Percentiles rank a stretch among this genome's conserved stretches.
phyloP scores from a whole-genome alignment of 768 basidiomycete genomes.

The Megacollybia marginata region DNA sequence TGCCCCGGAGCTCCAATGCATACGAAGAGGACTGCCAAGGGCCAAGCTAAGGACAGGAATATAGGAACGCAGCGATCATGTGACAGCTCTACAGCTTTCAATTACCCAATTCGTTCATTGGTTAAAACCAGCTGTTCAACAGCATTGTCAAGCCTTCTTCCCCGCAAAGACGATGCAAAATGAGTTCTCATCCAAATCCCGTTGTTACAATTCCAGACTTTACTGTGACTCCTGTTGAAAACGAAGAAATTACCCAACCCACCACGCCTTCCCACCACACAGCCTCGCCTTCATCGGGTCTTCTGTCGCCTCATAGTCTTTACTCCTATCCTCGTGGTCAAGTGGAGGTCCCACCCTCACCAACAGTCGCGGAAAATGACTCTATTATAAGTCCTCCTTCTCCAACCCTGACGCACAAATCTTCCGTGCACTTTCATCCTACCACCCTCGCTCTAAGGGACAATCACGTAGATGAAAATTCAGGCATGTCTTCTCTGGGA shows the following conservation, averaged over 20 bases:
- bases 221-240: neutral
- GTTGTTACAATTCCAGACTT: neutral
- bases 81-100: too few species aligned
- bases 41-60: too few species aligned
- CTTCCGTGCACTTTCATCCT: constrained; percentile 47
- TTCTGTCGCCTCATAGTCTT: neutral
- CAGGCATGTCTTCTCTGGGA: constrained; percentile 43
- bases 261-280: neutral
- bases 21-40: too few species aligned
- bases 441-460: constrained; percentile 55
- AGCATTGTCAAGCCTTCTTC: too few species aligned
- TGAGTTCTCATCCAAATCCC: neutral
- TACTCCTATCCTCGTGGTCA: neutral
- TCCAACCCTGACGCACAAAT: constrained; percentile 64
- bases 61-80: too few species aligned
- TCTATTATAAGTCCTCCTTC: constrained; percentile 52
- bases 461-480: constrained; percentile 55
- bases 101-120: too few species aligned
- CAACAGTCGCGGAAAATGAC: constrained; percentile 27
- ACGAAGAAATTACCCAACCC: neutral
- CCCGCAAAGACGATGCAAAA: neutral
- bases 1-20: too few species aligned
- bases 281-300: neutral
- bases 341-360: constrained; percentile 13
- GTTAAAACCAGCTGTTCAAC: too few species aligned